These are phyloP conservation scores for Xylariaceae sp. DNA, from an alignment of 2,329 filamentous ascomycete species.

Conservation along the genomic window DNA sequence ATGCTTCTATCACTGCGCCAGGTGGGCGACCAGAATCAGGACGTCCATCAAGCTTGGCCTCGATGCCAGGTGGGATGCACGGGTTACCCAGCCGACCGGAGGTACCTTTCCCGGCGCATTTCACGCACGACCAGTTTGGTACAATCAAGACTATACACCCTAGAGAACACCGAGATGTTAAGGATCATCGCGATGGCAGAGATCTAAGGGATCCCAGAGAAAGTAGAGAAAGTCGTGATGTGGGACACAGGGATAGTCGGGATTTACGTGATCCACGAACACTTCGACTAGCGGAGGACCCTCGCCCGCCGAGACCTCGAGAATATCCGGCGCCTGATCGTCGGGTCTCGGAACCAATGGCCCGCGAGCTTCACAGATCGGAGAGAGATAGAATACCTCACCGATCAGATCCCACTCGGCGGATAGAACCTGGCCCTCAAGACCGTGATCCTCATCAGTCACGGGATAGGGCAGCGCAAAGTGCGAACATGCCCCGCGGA, in stretches of 20 bases:
- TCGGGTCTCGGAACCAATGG: constrained; percentile 35
- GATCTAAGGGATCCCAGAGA: constrained; percentile 33
- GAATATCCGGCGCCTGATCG: constrained; percentile 40
- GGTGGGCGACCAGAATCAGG: constrained; percentile 30
- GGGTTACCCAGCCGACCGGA: constrained; percentile 55
- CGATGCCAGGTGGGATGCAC: constrained; percentile 30
- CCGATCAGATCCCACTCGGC: constrained; percentile 25
- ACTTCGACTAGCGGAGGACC: constrained; percentile 36
- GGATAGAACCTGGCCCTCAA: constrained; percentile 32
- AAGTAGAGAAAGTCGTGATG: constrained; percentile 35
- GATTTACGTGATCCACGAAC: constrained; percentile 33
- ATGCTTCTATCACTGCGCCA: constrained; percentile 19
- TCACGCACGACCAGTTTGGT: constrained; percentile 42
- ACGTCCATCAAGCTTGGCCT: constrained; percentile 29
- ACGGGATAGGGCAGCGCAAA: constrained; percentile 33
- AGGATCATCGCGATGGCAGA: constrained; percentile 32
- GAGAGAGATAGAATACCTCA: constrained; percentile 37
- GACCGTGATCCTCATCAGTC: constrained; percentile 36
- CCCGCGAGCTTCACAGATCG: constrained; percentile 35
- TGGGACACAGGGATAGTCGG: constrained; percentile 34
- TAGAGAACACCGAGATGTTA: constrained; percentile 29
- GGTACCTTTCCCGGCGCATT: constrained; percentile 47
- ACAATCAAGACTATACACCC: constrained; percentile 35
- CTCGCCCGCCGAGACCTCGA: constrained; percentile 39
- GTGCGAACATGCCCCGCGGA: constrained; percentile 21